Evolutionary conservation across 2,329 filamentous ascomycete genomes (phyloP), one percentile per base, ranked within the genome.

Genomic region (Aspergillus jensenii): DNA sequence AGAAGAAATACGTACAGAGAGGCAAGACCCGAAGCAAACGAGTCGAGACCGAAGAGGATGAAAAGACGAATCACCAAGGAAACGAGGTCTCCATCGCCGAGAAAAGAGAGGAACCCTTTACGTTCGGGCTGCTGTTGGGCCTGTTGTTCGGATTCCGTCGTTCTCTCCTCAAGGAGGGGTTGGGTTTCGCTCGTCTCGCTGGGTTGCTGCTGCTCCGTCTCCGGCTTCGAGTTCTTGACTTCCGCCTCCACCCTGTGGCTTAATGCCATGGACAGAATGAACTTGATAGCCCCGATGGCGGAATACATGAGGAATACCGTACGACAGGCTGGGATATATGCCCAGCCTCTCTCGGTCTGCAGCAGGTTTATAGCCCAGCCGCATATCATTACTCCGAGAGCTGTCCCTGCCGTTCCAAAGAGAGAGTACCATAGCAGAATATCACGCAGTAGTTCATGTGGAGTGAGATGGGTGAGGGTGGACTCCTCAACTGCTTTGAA

Each of bases 11-110:
- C 82, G 71, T 76, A 86, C 79, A 85, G 67, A 21, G 86, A 84
- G 4, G 86, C 87, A 69, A 93, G 81, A 2, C 90, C 89, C 1
- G 86, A 88, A 1, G 87, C 88, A 56, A 91, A 83, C 0, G 86
- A 83, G 69, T 92, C 89, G 6, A 91, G 67, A 1, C 82, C 82
- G 65, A 91, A 88, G 1, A 93, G 76, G 7, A 88, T 72, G 67
- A 86, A 89, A 0, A 93, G 78, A 50, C 85, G 65, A 21, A 73
- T 62, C 17, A 75, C 62, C n/a, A 75, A 55, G 3, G 69, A 68
- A 40, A 68, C 62, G 6, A 75, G 52, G 19, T 83, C 76, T 3
- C 71, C 73, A 5, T 84, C 85, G 5, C 59, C 61, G 19, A 91
- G 84, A 2, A 81, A 75, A 0, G 85, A 81, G 31, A 89, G 69